These are phyloP conservation scores for Pseudonitzschia delicatissima DNA, from an alignment of 108 stramenopile genomes.

Conservation along the genomic window DNA sequence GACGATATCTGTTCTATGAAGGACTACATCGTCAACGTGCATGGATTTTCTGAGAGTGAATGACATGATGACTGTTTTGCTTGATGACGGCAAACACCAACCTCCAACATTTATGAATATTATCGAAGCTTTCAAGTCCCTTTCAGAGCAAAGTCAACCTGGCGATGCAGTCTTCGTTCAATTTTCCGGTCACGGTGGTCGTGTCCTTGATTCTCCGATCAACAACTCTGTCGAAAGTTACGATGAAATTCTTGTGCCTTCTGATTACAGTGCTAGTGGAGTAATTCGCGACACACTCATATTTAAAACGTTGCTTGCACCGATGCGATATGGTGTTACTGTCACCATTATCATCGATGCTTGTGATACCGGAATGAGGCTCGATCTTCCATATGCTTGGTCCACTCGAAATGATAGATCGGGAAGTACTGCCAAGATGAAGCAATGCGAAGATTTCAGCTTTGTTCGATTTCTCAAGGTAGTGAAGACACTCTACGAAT, in stretches of 20 bases:
- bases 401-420: conserved; percentile 52
- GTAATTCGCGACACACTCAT: conserved; percentile 79
- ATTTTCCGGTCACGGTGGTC: conserved; percentile 83
- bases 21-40: conserved; percentile 87
- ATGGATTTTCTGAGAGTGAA: conserved; percentile 73
- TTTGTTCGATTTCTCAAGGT: conserved; percentile 87
- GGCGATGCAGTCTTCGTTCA: conserved; percentile 87
- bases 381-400: conserved; percentile 85
- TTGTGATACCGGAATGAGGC: conserved; percentile 77
- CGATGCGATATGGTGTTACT: conserved; percentile 80
- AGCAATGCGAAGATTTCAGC: conserved; percentile 79
- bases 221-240: conserved; percentile 61
- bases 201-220: conserved; percentile 65
- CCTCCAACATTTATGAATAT: conserved; percentile 77
- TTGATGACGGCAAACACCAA: conserved; percentile 76
- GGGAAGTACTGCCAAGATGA: conserved; percentile 48
- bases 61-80: conserved; percentile 69
- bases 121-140: conserved; percentile 64
- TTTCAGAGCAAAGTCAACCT: conserved; percentile 77
- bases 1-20: conserved; percentile 86
- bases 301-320: conserved; percentile 79
- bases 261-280: conserved; percentile 63
- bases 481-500: conserved; percentile 83
- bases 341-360: conserved; percentile 79
- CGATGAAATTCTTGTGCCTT: conserved; percentile 76